Percentiles rank a stretch among this genome's conserved stretches.
These are phyloP conservation scores for Lenwebbia sp. DNA, from an alignment of 345 rosid genomes.

Conservation along the genomic window DNA sequence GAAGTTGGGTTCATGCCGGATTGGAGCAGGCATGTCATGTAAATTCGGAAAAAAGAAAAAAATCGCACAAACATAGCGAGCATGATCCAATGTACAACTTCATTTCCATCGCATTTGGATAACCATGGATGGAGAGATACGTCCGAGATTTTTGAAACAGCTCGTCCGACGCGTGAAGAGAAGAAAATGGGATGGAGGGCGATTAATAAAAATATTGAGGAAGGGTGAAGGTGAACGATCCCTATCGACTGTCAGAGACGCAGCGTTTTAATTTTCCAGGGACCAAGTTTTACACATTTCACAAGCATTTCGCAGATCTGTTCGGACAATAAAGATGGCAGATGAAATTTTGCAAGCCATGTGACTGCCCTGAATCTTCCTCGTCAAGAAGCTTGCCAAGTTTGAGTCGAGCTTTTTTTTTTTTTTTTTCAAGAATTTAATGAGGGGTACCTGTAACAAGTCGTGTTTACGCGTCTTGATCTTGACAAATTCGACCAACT, in stretches of 20 bases:
- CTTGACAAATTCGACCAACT: background rate
- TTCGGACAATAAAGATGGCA: background rate
- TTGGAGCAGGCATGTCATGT: background rate
- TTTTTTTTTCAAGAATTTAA: background rate
- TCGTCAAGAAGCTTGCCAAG: background rate
- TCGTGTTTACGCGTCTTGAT: background rate
- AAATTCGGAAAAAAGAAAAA: background rate
- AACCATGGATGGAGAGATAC: background rate
- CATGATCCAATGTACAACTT: background rate
- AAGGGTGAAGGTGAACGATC: background rate
- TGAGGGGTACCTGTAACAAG: background rate
- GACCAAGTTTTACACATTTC: background rate
- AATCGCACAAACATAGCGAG: background rate
- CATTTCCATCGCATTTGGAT: background rate
- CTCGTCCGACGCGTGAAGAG: background rate
- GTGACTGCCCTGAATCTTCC: background rate
- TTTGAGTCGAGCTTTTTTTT: background rate
- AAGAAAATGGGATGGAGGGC: background rate
- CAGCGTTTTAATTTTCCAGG: background rate
- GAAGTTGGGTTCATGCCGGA: background rate
- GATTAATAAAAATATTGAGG: background rate
- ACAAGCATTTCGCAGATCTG: background rate
- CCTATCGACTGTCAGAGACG: background rate
- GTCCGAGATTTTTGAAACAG: background rate
- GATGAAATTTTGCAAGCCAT: background rate